Percentiles rank a stretch among this genome's conserved stretches.
phyloP scores from a whole-genome alignment of 1,139 yeast species.

The Candida albicans region DNA sequence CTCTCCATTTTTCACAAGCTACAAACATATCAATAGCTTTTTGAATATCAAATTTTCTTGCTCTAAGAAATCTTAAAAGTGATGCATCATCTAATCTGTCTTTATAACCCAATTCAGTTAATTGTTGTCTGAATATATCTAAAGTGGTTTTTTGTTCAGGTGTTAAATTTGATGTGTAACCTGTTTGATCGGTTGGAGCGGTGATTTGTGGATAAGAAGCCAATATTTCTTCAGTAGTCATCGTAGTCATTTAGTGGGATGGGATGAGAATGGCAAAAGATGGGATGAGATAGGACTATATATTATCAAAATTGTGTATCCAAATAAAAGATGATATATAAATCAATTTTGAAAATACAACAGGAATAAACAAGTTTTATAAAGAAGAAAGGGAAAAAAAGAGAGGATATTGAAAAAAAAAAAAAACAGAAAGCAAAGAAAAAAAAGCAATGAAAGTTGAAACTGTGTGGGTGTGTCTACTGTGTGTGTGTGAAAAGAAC shows the following conservation, averaged over 20 bases:
- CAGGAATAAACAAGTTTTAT: too few relatives aligned
- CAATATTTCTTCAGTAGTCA: slow-evolving; percentile 23
- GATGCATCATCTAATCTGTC: slow-evolving; percentile 88
- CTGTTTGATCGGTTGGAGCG: slow-evolving; percentile 62
- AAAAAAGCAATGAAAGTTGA: too few relatives aligned
- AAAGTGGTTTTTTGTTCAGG: slow-evolving; percentile 64
- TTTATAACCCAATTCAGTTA: slow-evolving; percentile 64
- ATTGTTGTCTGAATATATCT: slow-evolving; percentile 55
- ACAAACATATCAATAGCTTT: slow-evolving; percentile 81
- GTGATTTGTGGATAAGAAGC: slow-evolving; percentile 68
- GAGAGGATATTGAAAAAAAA: too few relatives aligned
- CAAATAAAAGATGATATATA: too few relatives aligned
- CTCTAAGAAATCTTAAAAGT: slow-evolving; percentile 85
- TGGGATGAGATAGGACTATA: neutral
- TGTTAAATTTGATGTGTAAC: slow-evolving; percentile 81
- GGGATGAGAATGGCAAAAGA: neutral
- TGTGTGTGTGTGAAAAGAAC: too few relatives aligned
- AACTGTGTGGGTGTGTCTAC: too few relatives aligned
- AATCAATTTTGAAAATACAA: too few relatives aligned
- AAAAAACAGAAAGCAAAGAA: too few relatives aligned
- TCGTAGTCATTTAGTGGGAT: neutral
- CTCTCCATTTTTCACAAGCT: slow-evolving; percentile 90
- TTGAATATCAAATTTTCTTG: slow-evolving; percentile 86
- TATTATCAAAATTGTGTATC: too few relatives aligned
- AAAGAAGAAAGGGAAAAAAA: too few relatives aligned